Evolutionary conservation across 768 basidiomycete species (phyloP).

Genomic region (Calocybe gangraenosa): DNA sequence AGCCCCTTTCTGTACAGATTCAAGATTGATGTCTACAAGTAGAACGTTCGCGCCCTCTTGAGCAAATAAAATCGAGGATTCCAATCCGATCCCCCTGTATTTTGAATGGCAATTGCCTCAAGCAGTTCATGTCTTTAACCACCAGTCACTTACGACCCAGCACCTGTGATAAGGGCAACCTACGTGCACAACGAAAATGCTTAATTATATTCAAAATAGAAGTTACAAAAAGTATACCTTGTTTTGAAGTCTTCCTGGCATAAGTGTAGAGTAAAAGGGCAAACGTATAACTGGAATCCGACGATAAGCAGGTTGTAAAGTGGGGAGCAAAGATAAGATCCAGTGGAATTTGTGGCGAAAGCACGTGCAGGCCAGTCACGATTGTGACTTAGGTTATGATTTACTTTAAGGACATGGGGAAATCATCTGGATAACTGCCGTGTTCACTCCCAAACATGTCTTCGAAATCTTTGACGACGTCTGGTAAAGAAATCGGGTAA

Average conservation of each 20-base stretch:
- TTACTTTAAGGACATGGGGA: constrained; percentile 33
- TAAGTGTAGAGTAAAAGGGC: constrained; percentile 22
- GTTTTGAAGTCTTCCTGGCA: constrained; percentile 67
- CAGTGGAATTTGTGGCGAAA: too few relatives aligned
- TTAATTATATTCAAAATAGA: not conserved
- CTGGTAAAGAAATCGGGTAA: constrained; percentile 27
- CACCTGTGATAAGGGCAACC: constrained; percentile 84
- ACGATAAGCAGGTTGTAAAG: too few relatives aligned
- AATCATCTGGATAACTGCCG: constrained; percentile 37
- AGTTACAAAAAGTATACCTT: constrained; percentile 35
- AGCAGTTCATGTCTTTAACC: not conserved
- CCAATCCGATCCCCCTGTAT: constrained; percentile 89
- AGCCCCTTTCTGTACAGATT: constrained; percentile 65
- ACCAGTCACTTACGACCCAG: constrained; percentile 65
- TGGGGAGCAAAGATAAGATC: too few relatives aligned
- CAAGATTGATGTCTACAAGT: constrained; percentile 82
- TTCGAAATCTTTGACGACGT: constrained; percentile 36
- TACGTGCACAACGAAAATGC: constrained; percentile 27
- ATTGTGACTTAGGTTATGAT: too few relatives aligned
- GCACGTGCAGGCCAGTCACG: too few relatives aligned
- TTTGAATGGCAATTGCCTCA: constrained; percentile 15
- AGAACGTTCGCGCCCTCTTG: constrained; percentile 90
- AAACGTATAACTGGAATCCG: too few relatives aligned
- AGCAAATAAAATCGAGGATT: constrained; percentile 93
- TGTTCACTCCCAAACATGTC: constrained; percentile 38